These are phyloP conservation scores for Staphylotrichum longicolle DNA, from an alignment of 495 filamentous ascomycete species.

Conservation along the genomic window DNA sequence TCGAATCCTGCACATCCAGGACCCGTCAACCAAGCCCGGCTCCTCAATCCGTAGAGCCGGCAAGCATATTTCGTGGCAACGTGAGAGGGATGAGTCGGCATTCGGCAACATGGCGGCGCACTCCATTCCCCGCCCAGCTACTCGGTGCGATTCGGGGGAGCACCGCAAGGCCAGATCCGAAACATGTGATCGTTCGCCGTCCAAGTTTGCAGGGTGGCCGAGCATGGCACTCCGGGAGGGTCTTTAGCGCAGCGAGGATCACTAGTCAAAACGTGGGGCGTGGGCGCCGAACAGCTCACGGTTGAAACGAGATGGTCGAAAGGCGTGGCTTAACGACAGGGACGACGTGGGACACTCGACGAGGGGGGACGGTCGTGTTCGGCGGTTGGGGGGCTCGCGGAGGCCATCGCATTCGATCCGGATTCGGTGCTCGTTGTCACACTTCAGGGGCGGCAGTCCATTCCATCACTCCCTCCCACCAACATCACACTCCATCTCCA, in stretches of 20 bases:
- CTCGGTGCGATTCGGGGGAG: too few relatives aligned
- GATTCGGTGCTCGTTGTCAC: not conserved
- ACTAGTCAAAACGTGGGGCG: not conserved
- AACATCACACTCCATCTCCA: not conserved
- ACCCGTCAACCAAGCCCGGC: too few relatives aligned
- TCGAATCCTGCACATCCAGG: too few relatives aligned
- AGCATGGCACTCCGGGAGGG: not conserved
- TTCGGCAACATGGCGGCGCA: too few relatives aligned
- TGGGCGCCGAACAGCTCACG: not conserved
- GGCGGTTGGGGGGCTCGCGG: not conserved
- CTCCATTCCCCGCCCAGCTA: too few relatives aligned
- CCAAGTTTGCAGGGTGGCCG: too few relatives aligned
- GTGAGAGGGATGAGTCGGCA: too few relatives aligned
- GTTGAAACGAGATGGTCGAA: not conserved
- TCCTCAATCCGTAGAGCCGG: too few relatives aligned
- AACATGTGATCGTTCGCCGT: too few relatives aligned
- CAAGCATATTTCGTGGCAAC: too few relatives aligned
- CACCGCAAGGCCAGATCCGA: too few relatives aligned
- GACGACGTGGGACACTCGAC: not conserved
- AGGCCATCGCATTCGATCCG: not conserved
- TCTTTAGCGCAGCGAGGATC: not conserved
- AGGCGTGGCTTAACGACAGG: not conserved
- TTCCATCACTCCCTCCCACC: not conserved
- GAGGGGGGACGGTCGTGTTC: not conserved
- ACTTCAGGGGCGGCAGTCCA: not conserved